Evolutionary conservation across 306 rosid genomes (phyloP), one percentile per base, ranked within the genome.

Genomic region (Senna siamea): DNA sequence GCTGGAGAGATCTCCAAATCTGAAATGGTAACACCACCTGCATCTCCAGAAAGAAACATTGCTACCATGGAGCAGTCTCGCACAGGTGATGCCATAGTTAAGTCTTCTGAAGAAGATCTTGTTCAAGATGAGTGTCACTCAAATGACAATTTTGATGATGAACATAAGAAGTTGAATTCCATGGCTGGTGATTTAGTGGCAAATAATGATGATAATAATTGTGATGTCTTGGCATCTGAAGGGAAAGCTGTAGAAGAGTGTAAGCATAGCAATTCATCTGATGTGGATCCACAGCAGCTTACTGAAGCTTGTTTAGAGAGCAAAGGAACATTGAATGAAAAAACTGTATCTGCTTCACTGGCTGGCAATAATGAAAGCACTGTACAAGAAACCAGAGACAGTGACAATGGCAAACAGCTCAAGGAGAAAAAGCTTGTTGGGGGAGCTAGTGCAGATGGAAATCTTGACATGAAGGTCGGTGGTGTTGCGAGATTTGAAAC

Each of bases 1-100:
- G 86, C 93, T 15, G 90, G 89, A 30, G 93, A 88, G 77, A 74
- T 88, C 40, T 76, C 80, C 8, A 85, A 81, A 71, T 85, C 88
- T 34, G 82, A 71, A 15, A 59, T 73, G 74, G 82, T 61, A 4
- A 79, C 88, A 15, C 88, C 88, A 13, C 54, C 76, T 54, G 72
- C 65, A 74, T 88, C 93, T 40, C 93, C 90, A 0, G 77, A 51
- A 69, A 84, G 83, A 60, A 80, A 68, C 68, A 75, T 83, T 30
- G 46, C 80, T 48, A 32, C 55, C 44, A 74, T 79, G 9, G 89
- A 83, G 70, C 78, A 70, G 61, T 79, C 90, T 46, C 66, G 77
- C 72, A 28, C 82, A 8, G 79, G 72, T 52, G 79, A 74, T 74
- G 73, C 66, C 20, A 79, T 68, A 62, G 67, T 72, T 59, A 76